These are phyloP conservation scores for Yarrowia sp. DNA, from an alignment of 805 yeast genomes.

Conservation along the genomic window DNA sequence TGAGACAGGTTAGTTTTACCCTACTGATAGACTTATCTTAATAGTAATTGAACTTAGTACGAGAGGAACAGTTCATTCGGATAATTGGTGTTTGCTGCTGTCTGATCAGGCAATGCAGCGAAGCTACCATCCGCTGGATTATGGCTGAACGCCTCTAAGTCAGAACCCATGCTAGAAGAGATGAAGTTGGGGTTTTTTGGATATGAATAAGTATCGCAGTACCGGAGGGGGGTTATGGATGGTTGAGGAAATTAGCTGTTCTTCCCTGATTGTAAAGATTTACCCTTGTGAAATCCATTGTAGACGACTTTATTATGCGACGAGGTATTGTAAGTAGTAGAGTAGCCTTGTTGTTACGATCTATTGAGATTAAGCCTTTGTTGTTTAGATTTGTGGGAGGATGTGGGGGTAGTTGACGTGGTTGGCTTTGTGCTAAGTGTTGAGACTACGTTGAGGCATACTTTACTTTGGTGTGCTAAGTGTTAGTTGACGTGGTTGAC, in stretches of 20 bases:
- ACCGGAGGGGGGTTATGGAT: background rate
- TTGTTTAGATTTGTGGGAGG: background rate
- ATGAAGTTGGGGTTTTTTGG: slow-evolving; percentile 42
- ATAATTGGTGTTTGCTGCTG: slow-evolving; percentile 49
- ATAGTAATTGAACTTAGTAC: slow-evolving; percentile 31
- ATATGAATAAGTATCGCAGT: slow-evolving; percentile 41
- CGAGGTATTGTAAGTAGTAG: slow-evolving; percentile 51
- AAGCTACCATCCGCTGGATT: slow-evolving; percentile 52
- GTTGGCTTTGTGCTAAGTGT: too few species aligned
- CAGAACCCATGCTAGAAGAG: slow-evolving; percentile 56
- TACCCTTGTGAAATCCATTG: slow-evolving; percentile 44
- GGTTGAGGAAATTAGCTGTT: background rate
- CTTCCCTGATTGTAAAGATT: background rate
- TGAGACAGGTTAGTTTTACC: too few species aligned
- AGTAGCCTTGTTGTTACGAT: slow-evolving; percentile 45
- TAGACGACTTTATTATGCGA: slow-evolving; percentile 49
- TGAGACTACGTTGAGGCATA: too few species aligned
- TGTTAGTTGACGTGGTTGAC: too few species aligned
- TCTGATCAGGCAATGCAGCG: slow-evolving; percentile 49
- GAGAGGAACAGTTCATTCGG: slow-evolving; percentile 51
- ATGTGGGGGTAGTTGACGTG: too few species aligned
- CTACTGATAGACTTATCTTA: too few species aligned
- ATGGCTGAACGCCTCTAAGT: slow-evolving; percentile 51
- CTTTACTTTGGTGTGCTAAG: too few species aligned
- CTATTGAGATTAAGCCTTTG: slow-evolving; percentile 3